phyloP scores from a whole-genome alignment of 1,284 basidiomycete genomes.

The Hypsizygus ulmarius region DNA sequence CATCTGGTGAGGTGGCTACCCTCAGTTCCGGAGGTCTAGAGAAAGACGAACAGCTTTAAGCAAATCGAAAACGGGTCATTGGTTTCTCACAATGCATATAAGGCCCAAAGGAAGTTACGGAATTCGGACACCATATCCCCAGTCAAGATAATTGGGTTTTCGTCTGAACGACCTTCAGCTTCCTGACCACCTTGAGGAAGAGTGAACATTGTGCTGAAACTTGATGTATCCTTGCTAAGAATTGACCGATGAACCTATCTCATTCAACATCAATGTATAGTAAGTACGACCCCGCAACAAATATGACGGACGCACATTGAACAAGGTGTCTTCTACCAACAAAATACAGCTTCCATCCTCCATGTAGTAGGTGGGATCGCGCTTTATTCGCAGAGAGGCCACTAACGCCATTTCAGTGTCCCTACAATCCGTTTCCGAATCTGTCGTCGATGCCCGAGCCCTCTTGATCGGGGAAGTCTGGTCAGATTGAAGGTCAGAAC shows the following conservation, averaged over 20 bases:
- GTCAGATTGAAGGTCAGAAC: conserved; percentile 1
- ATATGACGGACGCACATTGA: conserved; percentile 49
- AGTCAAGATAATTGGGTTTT: conserved; percentile 56
- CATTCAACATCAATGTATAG: background rate
- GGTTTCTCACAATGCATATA: conserved; percentile 44
- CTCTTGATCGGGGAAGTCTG: conserved; percentile 8
- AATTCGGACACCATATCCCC: conserved; percentile 64
- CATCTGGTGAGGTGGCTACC: conserved; percentile 40
- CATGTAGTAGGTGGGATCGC: conserved; percentile 26
- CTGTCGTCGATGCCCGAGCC: conserved; percentile 6
- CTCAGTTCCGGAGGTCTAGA: conserved; percentile 57
- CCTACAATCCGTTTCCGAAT: conserved; percentile 6
- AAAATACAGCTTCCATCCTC: conserved; percentile 26
- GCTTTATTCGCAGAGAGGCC: conserved; percentile 12
- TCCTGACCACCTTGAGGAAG: conserved; percentile 50
- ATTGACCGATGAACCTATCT: conserved; percentile 62
- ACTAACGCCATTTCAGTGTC: conserved; percentile 9
- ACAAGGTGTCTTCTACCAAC: conserved; percentile 49
- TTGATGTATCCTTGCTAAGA: conserved; percentile 59
- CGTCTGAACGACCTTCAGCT: conserved; percentile 57
- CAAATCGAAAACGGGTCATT: background rate
- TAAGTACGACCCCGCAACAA: background rate
- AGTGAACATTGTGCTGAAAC: conserved; percentile 61
- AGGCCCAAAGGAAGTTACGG: conserved; percentile 62
- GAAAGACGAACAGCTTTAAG: conserved; percentile 7